These are phyloP conservation scores for Mycena latifolia DNA, from an alignment of 768 basidiomycete species.

Conservation along the genomic window DNA sequence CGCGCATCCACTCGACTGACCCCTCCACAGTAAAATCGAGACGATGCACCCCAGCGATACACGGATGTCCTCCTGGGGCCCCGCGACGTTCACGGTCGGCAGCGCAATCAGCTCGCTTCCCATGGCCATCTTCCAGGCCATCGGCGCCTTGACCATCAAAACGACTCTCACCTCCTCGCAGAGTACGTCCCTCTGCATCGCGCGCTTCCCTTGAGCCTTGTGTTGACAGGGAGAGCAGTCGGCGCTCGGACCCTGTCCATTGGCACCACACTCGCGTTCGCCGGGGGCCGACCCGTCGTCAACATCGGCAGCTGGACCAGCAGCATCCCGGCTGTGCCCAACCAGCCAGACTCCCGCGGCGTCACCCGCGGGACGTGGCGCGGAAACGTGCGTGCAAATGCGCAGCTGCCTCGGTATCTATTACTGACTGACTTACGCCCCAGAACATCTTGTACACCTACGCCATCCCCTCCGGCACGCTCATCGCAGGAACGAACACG, in stretches of 20 bases:
- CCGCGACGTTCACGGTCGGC: constrained; percentile 50
- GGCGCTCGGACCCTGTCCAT: constrained; percentile 51
- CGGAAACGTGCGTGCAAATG: constrained; percentile 39
- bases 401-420: background rate
- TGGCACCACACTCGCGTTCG: constrained; percentile 52
- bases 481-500: constrained; percentile 45
- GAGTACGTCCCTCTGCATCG: constrained; percentile 4
- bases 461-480: constrained; percentile 48
- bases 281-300: constrained; percentile 50
- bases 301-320: constrained; percentile 47
- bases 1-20: background rate
- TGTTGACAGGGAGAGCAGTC: constrained; percentile 4
- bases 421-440: background rate
- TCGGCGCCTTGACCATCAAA: constrained; percentile 47
- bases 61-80: constrained; percentile 49
- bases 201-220: background rate
- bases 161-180: constrained; percentile 46
- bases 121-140: constrained; percentile 53
- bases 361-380: constrained; percentile 53
- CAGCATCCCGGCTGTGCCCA: constrained; percentile 46
- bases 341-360: constrained; percentile 49
- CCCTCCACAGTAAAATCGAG: constrained; percentile 46
- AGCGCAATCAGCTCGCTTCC: constrained; percentile 43
- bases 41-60: constrained; percentile 52
- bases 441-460: constrained; percentile 49